phyloP scores from a whole-genome alignment of 345 rosid species.

The Bruguiera sexangula region DNA sequence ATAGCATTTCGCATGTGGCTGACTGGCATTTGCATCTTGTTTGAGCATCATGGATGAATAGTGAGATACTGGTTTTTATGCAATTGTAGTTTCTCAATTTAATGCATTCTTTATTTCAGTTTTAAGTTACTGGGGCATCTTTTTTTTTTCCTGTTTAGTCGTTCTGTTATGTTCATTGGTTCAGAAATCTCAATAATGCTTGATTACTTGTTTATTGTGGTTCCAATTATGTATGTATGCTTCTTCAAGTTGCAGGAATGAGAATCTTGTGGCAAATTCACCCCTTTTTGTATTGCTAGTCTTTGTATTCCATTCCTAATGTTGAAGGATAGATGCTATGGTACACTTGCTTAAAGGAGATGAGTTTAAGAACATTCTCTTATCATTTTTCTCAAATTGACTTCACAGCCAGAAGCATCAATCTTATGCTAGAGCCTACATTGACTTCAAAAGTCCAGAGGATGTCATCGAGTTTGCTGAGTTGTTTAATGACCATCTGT shows the following conservation, averaged over 20 bases:
- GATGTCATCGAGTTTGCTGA: conserved; percentile 73
- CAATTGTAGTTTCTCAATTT: no score
- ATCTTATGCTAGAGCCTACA: conserved; percentile 56
- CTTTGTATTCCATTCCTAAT: not conserved
- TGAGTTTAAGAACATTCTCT: not conserved
- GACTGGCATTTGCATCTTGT: no score
- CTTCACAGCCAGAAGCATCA: conserved; percentile 63
- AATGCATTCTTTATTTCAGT: not conserved
- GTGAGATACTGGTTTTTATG: not conserved
- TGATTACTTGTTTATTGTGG: not conserved
- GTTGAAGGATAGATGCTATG: not conserved
- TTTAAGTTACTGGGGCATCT: not conserved
- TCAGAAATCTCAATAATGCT: no score
- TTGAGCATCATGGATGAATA: no score
- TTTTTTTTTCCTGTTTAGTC: no score
- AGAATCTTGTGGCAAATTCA: not conserved
- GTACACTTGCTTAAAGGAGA: not conserved
- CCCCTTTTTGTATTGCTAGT: not conserved
- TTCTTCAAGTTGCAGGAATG: not conserved
- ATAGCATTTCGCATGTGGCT: not conserved
- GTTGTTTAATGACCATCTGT: conserved; percentile 65
- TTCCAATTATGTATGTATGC: not conserved
- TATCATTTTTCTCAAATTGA: not conserved
- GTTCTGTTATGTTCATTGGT: no score
- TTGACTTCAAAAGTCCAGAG: conserved; percentile 57